These are phyloP conservation scores for Thermomucor indicae-seudaticae DNA, from an alignment of 371 early-diverging fungal species.

Conservation along the genomic window DNA sequence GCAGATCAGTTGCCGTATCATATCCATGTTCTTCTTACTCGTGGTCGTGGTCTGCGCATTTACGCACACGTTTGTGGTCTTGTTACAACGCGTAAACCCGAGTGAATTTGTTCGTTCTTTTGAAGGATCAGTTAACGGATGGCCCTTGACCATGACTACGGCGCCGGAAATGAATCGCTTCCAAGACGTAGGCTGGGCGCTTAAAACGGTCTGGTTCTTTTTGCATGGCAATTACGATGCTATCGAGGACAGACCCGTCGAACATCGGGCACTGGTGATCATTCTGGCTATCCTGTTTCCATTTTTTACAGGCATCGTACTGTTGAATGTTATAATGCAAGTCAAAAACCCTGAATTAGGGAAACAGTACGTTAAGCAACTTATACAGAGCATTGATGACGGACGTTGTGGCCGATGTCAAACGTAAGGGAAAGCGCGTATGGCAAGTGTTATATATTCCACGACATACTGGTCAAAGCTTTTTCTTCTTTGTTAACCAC, in stretches of 20 bases:
- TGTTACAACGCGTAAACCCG: not conserved
- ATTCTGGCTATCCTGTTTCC: slow-evolving; percentile 1
- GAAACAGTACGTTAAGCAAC: not conserved
- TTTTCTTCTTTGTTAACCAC: not conserved
- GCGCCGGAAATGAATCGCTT: not conserved
- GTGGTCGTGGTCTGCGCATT: slow-evolving; percentile 2
- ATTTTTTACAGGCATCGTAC: not conserved
- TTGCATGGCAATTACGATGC: slow-evolving; percentile 1
- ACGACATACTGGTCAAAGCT: too few relatives aligned
- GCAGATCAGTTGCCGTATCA: slow-evolving; percentile 1
- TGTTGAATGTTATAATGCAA: slow-evolving; percentile 7
- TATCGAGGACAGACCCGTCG: slow-evolving; percentile 1
- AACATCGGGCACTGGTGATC: slow-evolving; percentile 1
- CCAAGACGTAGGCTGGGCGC: not conserved
- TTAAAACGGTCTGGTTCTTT: slow-evolving; percentile 5
- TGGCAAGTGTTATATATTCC: slow-evolving; percentile 5
- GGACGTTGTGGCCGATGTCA: slow-evolving; percentile 1
- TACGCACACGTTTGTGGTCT: slow-evolving; percentile 6
- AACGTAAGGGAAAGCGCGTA: slow-evolving; percentile 9
- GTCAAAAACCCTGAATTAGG: not conserved
- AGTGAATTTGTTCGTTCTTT: not conserved
- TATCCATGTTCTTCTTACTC: not conserved
- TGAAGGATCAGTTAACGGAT: not conserved
- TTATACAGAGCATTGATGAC: slow-evolving; percentile 4
- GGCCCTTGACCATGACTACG: too few relatives aligned